These are phyloP conservation scores for Cantharellus anzutake DNA, from an alignment of 768 basidiomycete genomes.

Conservation along the genomic window DNA sequence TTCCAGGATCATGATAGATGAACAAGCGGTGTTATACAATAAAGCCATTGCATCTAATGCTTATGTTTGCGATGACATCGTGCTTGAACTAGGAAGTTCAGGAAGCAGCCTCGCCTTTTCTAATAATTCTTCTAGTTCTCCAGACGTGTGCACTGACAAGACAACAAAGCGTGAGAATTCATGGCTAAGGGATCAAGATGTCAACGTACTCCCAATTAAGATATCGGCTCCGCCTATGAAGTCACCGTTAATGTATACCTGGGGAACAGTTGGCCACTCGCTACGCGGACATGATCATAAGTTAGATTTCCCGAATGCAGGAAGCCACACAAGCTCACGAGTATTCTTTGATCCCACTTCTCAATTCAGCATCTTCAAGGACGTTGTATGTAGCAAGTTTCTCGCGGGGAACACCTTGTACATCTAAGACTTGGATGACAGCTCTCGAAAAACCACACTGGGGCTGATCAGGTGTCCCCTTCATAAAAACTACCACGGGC, in stretches of 20 bases:
- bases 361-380: slow-evolving; percentile 64
- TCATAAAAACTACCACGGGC: slow-evolving; percentile 96
- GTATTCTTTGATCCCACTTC: slow-evolving; percentile 84
- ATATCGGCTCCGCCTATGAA: slow-evolving; percentile 98
- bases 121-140: slow-evolving; percentile 73
- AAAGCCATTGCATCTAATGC: too few relatives aligned
- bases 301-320: background rate
- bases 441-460: slow-evolving; percentile 95
- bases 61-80: too few relatives aligned
- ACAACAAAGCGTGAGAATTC: background rate
- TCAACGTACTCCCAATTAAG: slow-evolving; percentile 58
- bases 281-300: slow-evolving; percentile 22
- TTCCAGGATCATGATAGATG: too few relatives aligned
- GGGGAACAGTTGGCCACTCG: slow-evolving; percentile 96
- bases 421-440: slow-evolving; percentile 72
- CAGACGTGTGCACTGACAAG: slow-evolving; percentile 78
- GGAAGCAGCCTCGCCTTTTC: slow-evolving; percentile 53
- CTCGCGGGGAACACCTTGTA: slow-evolving; percentile 59
- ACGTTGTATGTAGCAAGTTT: slow-evolving; percentile 86
- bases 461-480: slow-evolving; percentile 71
- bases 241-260: slow-evolving; percentile 85
- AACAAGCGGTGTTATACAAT: too few relatives aligned
- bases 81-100: too few relatives aligned
- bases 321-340: slow-evolving; percentile 41
- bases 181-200: background rate